Conservation (phyloP, 2,329 filamentous ascomycete genomes). For the Microdochium trichocladiopsis region DNA sequence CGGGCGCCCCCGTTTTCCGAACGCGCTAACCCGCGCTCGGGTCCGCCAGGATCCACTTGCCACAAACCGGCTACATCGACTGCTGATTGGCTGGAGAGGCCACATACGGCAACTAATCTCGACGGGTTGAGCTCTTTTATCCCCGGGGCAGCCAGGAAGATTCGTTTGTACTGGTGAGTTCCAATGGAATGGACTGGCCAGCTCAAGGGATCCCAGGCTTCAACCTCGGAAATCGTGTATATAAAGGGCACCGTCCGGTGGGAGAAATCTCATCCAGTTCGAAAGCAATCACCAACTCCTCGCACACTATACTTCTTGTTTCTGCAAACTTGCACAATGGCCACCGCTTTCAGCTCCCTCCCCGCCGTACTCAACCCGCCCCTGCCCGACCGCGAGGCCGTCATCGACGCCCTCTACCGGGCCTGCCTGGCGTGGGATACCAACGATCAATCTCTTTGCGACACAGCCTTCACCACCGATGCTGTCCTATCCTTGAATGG, state of each 20-base stretch:
- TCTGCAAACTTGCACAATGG: neutral
- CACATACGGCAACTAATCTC: neutral
- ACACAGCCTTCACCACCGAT: constrained; percentile 17
- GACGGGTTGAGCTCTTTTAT: too few species aligned
- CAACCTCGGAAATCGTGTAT: too few species aligned
- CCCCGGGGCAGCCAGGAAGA: too few species aligned
- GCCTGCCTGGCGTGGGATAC: constrained; percentile 17
- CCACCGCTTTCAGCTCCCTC: constrained; percentile 1
- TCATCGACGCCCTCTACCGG: constrained; percentile 23
- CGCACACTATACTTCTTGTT: too few species aligned
- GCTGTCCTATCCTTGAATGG: constrained; percentile 12
- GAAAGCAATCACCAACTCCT: too few species aligned
- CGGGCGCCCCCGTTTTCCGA: too few species aligned
- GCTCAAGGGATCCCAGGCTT: too few species aligned
- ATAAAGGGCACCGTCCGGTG: too few species aligned
- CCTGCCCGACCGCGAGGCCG: constrained; percentile 18
- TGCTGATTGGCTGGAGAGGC: neutral
- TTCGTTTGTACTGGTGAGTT: too few species aligned
- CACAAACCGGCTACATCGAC: neutral
- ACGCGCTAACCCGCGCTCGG: too few species aligned
- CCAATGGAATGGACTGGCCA: too few species aligned
- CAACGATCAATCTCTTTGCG: constrained; percentile 16
- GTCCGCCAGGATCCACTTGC: neutral
- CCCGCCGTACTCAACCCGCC: constrained; percentile 5
- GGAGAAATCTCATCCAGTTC: too few species aligned